A percentile compares a stretch with the other conserved stretches of the same genome.
These are phyloP conservation scores for Syncephalastrum contaminatum DNA, from an alignment of 371 early-diverging fungal species.

Conservation along the genomic window DNA sequence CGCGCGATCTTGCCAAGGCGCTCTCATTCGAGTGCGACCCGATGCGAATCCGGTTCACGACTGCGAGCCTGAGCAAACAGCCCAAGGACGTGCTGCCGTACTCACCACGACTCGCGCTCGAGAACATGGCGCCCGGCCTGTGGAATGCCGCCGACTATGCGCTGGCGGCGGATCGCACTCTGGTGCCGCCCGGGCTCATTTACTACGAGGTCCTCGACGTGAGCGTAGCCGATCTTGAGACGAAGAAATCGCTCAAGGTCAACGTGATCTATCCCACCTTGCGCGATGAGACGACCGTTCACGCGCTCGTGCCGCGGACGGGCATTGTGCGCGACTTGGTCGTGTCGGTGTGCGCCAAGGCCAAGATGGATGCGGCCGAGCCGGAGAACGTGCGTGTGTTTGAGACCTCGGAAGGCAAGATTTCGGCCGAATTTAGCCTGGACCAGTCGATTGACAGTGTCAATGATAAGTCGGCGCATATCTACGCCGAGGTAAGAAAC, in stretches of 20 bases:
- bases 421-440: conserved; percentile 34
- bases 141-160: conserved; percentile 16
- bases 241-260: conserved; percentile 57
- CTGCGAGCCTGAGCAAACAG: conserved; percentile 24
- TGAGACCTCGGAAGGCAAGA: conserved; percentile 38
- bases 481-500: conserved; percentile 43
- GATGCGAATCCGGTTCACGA: conserved; percentile 22
- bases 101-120: conserved; percentile 10
- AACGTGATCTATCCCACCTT: conserved; percentile 45
- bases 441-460: conserved; percentile 43
- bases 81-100: conserved; percentile 18
- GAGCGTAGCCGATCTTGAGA: conserved; percentile 73
- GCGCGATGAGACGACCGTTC: conserved; percentile 22
- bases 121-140: conserved; percentile 16
- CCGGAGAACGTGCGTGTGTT: conserved; percentile 38
- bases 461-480: conserved; percentile 21
- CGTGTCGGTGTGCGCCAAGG: conserved; percentile 59
- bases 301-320: conserved; percentile 56
- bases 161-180: conserved; percentile 14
- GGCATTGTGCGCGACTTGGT: conserved; percentile 60
- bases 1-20: conserved; percentile 21
- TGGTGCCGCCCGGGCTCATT: conserved; percentile 30
- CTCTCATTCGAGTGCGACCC: conserved; percentile 14
- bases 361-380: conserved; percentile 28
- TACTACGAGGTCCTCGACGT: conserved; percentile 81